Evolutionary conservation across 805 yeast genomes (phyloP).

Genomic region (Wickerhamomyces ciferrii): DNA sequence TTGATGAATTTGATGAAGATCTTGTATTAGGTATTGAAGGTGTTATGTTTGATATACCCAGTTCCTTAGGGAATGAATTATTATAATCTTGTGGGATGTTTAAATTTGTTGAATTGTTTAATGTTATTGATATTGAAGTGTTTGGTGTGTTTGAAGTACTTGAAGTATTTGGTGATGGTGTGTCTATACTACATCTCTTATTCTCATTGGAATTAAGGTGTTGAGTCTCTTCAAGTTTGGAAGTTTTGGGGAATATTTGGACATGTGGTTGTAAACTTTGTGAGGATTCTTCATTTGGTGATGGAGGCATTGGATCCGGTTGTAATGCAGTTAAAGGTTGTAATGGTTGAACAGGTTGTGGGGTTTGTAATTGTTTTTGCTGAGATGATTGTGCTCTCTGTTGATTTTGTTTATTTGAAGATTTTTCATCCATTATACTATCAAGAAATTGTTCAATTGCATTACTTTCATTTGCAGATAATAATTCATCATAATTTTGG

Average conservation of each 20-base stretch:
- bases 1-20: neutral
- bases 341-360: neutral
- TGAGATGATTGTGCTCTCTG: neutral
- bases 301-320: neutral
- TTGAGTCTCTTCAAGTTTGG: too few relatives aligned
- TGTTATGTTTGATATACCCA: neutral
- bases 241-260: neutral
- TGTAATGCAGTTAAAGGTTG: neutral
- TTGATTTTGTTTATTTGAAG: neutral
- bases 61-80: neutral
- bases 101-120: neutral
- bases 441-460: slow-evolving; percentile 24
- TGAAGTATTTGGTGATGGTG: neutral
- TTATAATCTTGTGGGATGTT: neutral
- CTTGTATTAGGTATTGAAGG: neutral
- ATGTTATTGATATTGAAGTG: neutral
- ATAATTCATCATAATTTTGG: slow-evolving; percentile 15
- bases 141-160: too few relatives aligned
- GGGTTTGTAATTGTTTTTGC: too few relatives aligned
- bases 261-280: neutral
- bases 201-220: too few relatives aligned
- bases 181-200: neutral
- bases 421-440: slow-evolving; percentile 21
- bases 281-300: neutral
- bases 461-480: slow-evolving; percentile 20